phyloP scores from a whole-genome alignment of 2,329 filamentous ascomycete genomes.

The Calonectria pseudoturangicola region DNA sequence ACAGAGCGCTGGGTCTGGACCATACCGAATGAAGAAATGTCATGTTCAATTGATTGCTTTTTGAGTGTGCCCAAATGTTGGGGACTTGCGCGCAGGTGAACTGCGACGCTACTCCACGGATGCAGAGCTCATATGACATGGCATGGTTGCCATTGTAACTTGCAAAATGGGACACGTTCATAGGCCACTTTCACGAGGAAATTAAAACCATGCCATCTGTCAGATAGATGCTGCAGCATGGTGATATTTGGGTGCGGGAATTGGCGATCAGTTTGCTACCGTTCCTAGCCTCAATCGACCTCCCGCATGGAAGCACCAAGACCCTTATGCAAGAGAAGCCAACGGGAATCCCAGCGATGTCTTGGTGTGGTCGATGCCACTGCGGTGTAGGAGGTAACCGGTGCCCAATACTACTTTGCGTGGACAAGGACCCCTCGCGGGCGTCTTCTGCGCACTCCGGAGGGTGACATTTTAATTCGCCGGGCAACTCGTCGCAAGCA shows the following conservation, averaged over 20 bases:
- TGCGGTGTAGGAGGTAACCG: constrained; percentile 15
- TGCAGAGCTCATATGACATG: not conserved
- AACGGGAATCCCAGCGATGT: not conserved
- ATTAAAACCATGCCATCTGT: not conserved
- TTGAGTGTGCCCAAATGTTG: not conserved
- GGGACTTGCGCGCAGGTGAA: not conserved
- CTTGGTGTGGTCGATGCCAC: constrained; percentile 12
- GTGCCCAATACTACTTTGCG: constrained; percentile 19
- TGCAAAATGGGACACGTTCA: not conserved
- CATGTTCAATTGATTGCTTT: not conserved
- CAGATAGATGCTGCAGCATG: constrained; percentile 9
- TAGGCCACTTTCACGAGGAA: not conserved
- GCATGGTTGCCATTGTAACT: too few relatives aligned
- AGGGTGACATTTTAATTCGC: constrained; percentile 42
- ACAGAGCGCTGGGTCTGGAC: not conserved
- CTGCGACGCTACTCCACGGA: not conserved
- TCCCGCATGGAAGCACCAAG: constrained; percentile 13
- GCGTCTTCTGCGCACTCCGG: constrained; percentile 21
- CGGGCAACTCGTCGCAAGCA: constrained; percentile 42
- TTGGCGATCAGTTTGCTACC: constrained; percentile 25
- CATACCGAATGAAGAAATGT: not conserved
- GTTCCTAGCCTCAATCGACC: constrained; percentile 14
- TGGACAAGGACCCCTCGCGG: not conserved
- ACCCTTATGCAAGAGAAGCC: constrained; percentile 21
- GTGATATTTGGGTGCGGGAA: constrained; percentile 5